A percentile compares a stretch with the other conserved stretches of the same genome.
Evolutionary conservation across 2,329 filamentous ascomycete species (phyloP).

Genomic region (Colletotrichum sp.): DNA sequence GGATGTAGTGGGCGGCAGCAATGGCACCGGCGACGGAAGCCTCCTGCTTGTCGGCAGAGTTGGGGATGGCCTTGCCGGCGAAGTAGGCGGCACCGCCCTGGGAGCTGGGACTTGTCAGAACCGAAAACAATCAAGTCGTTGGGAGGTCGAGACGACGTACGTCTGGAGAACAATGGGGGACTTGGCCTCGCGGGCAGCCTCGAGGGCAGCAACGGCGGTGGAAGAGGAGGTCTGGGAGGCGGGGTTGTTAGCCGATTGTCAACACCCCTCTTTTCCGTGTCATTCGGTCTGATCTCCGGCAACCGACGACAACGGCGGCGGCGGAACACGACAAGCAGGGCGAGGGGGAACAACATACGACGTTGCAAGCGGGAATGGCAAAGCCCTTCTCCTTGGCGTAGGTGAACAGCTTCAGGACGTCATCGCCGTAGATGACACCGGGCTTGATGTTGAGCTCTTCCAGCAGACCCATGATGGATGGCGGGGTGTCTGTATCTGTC

Average conservation of each 20-base stretch:
- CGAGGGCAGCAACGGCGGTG: constrained; percentile 83
- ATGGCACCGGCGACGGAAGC: constrained; percentile 89
- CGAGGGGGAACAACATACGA: constrained; percentile 40
- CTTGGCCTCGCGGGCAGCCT: constrained; percentile 93
- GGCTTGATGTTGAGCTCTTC: constrained; percentile 55
- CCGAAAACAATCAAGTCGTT: too few species aligned
- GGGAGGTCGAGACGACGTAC: constrained; percentile 11
- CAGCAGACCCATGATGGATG: constrained; percentile 33
- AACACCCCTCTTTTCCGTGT: background rate
- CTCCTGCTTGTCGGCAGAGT: constrained; percentile 73
- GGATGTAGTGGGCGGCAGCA: constrained; percentile 92
- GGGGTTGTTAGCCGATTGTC: constrained; percentile 14
- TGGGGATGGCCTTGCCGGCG: constrained; percentile 86
- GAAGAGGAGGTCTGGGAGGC: constrained; percentile 71
- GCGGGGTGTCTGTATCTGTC: constrained; percentile 7
- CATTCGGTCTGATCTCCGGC: background rate
- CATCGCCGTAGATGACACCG: constrained; percentile 60
- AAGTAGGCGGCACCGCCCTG: constrained; percentile 95
- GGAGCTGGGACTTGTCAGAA: constrained; percentile 46
- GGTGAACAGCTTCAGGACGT: constrained; percentile 75
- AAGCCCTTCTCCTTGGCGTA: constrained; percentile 88
- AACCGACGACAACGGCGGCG: background rate
- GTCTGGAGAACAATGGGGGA: constrained; percentile 92
- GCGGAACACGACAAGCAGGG: background rate
- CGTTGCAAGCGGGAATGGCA: constrained; percentile 90